Base-by-base conservation (phyloP, 1,284 basidiomycete species). In the Melampsora abietis-canadensis region DNA sequence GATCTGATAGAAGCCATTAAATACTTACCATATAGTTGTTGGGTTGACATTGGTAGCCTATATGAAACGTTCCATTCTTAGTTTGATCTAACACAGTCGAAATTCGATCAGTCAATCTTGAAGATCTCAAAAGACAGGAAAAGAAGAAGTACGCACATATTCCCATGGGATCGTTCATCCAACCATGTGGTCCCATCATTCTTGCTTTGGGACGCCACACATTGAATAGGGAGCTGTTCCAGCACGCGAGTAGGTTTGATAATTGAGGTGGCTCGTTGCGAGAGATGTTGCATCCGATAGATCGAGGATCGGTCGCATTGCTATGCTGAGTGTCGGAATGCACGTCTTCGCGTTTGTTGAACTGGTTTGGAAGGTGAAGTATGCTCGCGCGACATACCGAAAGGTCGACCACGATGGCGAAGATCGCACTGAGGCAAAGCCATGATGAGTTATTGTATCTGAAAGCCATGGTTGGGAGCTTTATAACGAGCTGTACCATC, bases 121-220 rank as follows among this genome's bases (percentile, higher is more conserved):
- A 19, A 21, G 19, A 19, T 19, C 3, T 24, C 21, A 27, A 7
- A 24, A 66, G 14, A 44, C n/a, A 3, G 8, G 31, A 12, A 21
- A 54, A 37, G 19, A 31, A 51, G 24, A 59, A 19, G 34, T 30
- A 54, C 75, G 76, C 76, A 69, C 69, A 79, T 31, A 77, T 76
- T 15, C 70, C 77, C 78, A 79, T 78, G 7, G 77, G 78, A 30
- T 77, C 78, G 67, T 79, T 79, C 77, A 78, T 78, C 77, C 77
- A 79, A n/a, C 78, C 78, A 57, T 77, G 74, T 17, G 77, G 77
- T 10, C 76, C 78, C 19, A 78, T 76, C 24, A 79, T 65, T 0
- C 77, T 62, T 14, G 78, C 78, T 62, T 79, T 79, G 57, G 76
- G 74, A 19, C 78, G 57, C 68, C 76, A 79, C 7, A 68, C 64